Percentiles rank a stretch among this genome's conserved stretches.
Conservation (phyloP, 345 rosid species). For the Tarenaya hassleriana region DNA sequence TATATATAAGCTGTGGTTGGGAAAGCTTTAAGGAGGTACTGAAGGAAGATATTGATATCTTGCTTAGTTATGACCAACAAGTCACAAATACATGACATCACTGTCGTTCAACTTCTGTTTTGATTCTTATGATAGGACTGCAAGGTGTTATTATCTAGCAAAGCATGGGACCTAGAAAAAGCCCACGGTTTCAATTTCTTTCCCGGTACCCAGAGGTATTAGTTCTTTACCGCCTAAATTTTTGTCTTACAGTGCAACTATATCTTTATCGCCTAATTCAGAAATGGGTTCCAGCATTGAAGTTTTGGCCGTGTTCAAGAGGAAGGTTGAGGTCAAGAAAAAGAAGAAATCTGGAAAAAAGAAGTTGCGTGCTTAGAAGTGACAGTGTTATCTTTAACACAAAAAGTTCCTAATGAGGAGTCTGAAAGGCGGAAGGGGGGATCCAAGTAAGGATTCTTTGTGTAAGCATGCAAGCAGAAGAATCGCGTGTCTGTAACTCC, state of each 20-base stretch:
- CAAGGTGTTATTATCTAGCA: constrained; percentile 56
- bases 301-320: constrained; percentile 73
- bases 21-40: constrained; percentile 90
- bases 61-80: background rate
- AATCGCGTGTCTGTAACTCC: constrained; percentile 20
- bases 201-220: constrained; percentile 89
- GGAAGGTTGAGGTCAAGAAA: constrained; percentile 44
- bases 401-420: too few species aligned
- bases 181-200: constrained; percentile 93
- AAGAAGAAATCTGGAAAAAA: constrained; percentile 56
- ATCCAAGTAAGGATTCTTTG: background rate
- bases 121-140: constrained; percentile 54
- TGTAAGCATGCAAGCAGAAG: constrained; percentile 11
- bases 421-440: constrained; percentile 8
- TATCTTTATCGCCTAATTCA: constrained; percentile 8
- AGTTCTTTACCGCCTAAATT: constrained; percentile 8
- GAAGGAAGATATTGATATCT: constrained; percentile 6
- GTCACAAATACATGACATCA: constrained; percentile 1
- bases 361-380: constrained; percentile 27
- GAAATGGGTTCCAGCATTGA: constrained; percentile 51
- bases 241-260: background rate
- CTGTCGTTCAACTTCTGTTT: constrained; percentile 11
- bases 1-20: constrained; percentile 98
- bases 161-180: constrained; percentile 67
- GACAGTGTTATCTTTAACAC: background rate